These are phyloP conservation scores for Castanopsis chinensis DNA, from an alignment of 306 rosid species.

Conservation along the genomic window DNA sequence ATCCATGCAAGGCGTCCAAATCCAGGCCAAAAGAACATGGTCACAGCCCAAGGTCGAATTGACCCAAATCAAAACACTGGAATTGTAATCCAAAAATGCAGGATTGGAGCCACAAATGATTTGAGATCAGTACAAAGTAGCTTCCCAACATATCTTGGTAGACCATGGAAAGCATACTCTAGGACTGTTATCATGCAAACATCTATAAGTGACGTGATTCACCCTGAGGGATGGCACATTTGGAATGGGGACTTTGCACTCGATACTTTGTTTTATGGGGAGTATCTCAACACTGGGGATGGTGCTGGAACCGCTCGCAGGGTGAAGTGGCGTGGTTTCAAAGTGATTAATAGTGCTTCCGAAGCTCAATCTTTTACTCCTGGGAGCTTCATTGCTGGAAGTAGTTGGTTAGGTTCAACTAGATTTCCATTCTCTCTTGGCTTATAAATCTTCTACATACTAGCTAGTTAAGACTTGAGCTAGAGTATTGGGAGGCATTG, in stretches of 20 bases:
- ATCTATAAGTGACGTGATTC: constrained; percentile 51
- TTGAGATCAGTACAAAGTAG: constrained; percentile 30
- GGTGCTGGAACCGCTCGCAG: constrained; percentile 65
- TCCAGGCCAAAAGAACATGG: constrained; percentile 85
- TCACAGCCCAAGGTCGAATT: constrained; percentile 79
- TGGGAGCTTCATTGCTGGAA: constrained; percentile 59
- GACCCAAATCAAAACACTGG: constrained; percentile 97
- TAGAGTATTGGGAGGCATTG: too few relatives aligned
- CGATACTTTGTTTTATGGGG: constrained; percentile 58
- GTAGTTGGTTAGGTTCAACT: constrained; percentile 63
- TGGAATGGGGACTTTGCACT: constrained; percentile 85
- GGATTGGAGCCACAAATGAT: constrained; percentile 78
- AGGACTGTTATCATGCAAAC: constrained; percentile 77
- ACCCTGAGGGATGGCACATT: constrained; percentile 71
- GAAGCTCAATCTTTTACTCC: constrained; percentile 67
- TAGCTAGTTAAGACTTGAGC: too few relatives aligned
- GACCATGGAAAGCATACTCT: constrained; percentile 92
- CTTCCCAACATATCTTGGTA: constrained; percentile 66
- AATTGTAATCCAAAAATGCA: constrained; percentile 70
- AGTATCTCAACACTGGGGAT: constrained; percentile 66
- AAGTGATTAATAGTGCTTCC: constrained; percentile 49
- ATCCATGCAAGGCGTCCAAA: constrained; percentile 75
- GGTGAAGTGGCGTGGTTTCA: constrained; percentile 73
- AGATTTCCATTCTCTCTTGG: constrained; percentile 78
- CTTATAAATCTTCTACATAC: constrained; percentile 14